Evolutionary conservation across 202 grass and related monocot species (phyloP).

Genomic region (Carex sylvatica): DNA sequence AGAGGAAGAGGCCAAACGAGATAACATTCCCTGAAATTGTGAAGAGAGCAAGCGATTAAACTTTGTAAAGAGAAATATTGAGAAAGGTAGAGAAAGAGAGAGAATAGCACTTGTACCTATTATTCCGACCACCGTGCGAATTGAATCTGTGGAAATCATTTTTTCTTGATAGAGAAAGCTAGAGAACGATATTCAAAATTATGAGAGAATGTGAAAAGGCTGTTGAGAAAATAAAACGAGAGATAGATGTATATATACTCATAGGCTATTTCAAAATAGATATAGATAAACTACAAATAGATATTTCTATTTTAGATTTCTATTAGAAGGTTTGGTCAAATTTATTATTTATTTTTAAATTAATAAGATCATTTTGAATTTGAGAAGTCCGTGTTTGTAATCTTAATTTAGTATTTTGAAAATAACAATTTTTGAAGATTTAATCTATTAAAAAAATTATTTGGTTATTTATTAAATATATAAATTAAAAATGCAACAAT

Average conservation of each 20-base stretch:
- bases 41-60: not conserved
- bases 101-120: constrained; percentile 27
- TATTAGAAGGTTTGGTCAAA: too few relatives aligned
- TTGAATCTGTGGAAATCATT: constrained; percentile 41
- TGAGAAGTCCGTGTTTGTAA: too few relatives aligned
- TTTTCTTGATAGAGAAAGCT: not conserved
- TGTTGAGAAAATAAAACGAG: not conserved
- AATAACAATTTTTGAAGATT: too few relatives aligned
- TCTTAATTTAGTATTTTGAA: too few relatives aligned
- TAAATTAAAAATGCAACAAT: too few relatives aligned
- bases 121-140: constrained; percentile 48
- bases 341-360: too few relatives aligned
- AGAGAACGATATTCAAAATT: not conserved
- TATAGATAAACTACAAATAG: too few relatives aligned
- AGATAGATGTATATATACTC: not conserved
- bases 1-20: constrained; percentile 55
- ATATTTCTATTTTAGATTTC: too few relatives aligned
- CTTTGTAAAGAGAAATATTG: not conserved
- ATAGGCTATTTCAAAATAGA: too few relatives aligned
- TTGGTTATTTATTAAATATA: too few relatives aligned
- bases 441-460: too few relatives aligned
- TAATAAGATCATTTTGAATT: too few relatives aligned
- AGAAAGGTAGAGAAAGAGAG: not conserved
- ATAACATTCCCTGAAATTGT: constrained; percentile 48
- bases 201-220: not conserved